phyloP scores from a whole-genome alignment of 2,329 filamentous ascomycete genomes.

The Diaporthe destruens region DNA sequence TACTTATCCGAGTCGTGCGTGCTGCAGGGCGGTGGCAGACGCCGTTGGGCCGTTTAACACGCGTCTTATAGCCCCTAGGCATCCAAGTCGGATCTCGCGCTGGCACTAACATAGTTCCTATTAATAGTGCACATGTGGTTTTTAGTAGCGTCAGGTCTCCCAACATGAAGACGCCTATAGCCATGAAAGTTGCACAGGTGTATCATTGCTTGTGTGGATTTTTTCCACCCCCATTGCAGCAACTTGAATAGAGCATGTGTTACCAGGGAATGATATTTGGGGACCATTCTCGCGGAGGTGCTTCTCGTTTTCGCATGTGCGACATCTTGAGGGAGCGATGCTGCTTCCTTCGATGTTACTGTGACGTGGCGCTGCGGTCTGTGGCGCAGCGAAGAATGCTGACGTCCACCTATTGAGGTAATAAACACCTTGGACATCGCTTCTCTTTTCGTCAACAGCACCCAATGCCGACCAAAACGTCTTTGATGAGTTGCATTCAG shows the following conservation, averaged over 20 bases:
- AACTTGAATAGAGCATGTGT: background rate
- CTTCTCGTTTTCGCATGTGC: background rate
- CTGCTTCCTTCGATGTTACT: background rate
- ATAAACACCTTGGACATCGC: background rate
- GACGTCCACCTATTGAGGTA: background rate
- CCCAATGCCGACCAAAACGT: too few species aligned
- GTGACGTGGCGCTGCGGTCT: background rate
- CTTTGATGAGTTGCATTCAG: background rate
- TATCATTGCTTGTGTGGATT: background rate
- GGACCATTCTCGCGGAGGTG: background rate
- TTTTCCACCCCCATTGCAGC: background rate
- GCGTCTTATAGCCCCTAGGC: background rate
- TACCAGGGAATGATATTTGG: background rate
- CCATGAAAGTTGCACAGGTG: background rate
- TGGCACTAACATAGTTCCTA: background rate
- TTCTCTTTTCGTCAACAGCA: background rate
- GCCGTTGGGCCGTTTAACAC: background rate
- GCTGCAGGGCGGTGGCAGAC: background rate
- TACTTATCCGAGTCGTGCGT: too few species aligned
- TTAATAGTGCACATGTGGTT: too few species aligned
- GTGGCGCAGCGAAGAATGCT: constrained; percentile 10
- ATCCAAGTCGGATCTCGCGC: background rate
- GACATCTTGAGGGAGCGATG: background rate
- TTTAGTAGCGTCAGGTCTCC: background rate
- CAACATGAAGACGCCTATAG: background rate